Evolutionary conservation across 352 stramenopile species (phyloP), one percentile per base, ranked within the genome.

Genomic region (Pythium plurisporium): DNA sequence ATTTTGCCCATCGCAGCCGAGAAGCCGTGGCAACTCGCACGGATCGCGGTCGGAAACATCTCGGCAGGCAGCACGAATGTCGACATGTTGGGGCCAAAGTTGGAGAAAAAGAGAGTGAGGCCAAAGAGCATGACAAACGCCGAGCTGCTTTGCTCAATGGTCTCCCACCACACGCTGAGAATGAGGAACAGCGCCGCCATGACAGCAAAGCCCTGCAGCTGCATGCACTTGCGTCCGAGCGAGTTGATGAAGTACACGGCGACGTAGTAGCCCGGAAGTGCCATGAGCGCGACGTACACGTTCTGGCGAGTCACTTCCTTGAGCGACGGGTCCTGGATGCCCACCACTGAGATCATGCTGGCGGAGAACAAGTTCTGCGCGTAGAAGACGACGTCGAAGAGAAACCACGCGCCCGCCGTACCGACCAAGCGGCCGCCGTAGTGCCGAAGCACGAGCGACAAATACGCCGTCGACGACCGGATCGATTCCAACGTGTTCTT

Each of bases 11-110:
- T 64, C 3, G 86, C 84, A 12, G 91, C 91, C 10, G 87, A 95
- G 56, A 97, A 83, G 14, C 89, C 89, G 67, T 96, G 87, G 58
- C 86, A 94, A 31, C 84, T 85, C 22, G 80, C 91, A 15, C 89
- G 77, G 60, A 96, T 89, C 41, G 90, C 74, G 8, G 89, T 96
- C 7, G 76, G 76, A 57, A 76, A 83, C 52, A 96, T 89, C 67
- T 97, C 91, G 0, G 89, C 87, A 0, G 89, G 88, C 69, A 97
- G 79, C 17, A 97, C 79, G 20, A 55, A 55, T 9, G 81, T 94
- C 56, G 87, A 87, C 36, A 48, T 82, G 51, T 84, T 55, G 33
- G 48, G 48, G 11, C 48, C 48, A 45, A 55, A 55, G 23, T 55
- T 55, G 19, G 48, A 55, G 76, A 37, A 79, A 78, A 82, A 82